Conservation (phyloP, 2,329 filamentous ascomycete genomes). For the Bipolaris oryzae region DNA sequence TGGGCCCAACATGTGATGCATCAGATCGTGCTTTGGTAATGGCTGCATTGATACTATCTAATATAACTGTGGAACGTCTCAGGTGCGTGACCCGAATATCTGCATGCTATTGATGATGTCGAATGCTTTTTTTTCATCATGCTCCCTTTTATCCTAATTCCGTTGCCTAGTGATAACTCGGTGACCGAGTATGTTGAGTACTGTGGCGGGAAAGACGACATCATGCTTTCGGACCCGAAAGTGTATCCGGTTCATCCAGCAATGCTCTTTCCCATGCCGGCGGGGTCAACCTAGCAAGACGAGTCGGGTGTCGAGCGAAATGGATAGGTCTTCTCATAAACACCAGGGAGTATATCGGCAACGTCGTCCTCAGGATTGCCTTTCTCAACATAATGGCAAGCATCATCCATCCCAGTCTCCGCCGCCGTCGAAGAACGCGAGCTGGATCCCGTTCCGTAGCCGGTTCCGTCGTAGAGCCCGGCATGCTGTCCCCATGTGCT, state of each 20-base stretch:
- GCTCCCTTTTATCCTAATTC: conserved; percentile 2
- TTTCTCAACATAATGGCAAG: not conserved
- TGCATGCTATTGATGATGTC: conserved; percentile 7
- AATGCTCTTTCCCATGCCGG: not conserved
- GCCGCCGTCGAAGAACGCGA: conserved; percentile 3
- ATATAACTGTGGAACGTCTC: not conserved
- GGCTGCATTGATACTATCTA: conserved; percentile 12
- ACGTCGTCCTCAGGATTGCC: not conserved
- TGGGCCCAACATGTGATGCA: not conserved
- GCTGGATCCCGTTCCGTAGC: conserved; percentile 26
- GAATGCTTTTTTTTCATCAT: conserved; percentile 1
- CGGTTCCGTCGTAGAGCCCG: conserved; percentile 33
- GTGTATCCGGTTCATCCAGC: not conserved
- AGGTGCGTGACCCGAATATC: not conserved
- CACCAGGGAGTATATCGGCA: not conserved
- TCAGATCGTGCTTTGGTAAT: not conserved
- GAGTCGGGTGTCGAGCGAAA: not conserved
- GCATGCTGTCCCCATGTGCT: conserved; percentile 8
- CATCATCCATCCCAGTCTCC: not conserved
- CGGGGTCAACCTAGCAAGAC: not conserved
- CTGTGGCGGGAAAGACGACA: not conserved
- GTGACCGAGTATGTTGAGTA: not conserved
- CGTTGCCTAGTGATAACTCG: not conserved
- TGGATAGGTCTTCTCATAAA: not conserved
- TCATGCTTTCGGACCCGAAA: not conserved